Base-by-base conservation (phyloP, 306 rosid species). In the Pyrus betulifolia region DNA sequence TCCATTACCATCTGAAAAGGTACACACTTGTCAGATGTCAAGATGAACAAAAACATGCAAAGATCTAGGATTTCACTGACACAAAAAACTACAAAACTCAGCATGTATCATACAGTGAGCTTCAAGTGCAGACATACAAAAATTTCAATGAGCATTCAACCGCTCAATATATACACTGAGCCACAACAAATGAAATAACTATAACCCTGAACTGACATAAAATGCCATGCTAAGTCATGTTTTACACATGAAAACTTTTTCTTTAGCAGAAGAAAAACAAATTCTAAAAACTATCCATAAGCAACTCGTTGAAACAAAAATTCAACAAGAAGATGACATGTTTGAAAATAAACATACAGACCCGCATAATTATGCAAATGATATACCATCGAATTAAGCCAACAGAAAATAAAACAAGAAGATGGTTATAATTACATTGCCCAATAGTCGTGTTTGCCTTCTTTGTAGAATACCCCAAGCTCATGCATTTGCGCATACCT, bases 391-490 rank as follows among this genome's bases (percentile, higher is more conserved):
- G 45, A 12, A 17, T 27, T 18, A 59, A 22, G 42, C 58, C 38
- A 69, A 4, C 59, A 71, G 76, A 74, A 45, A 76, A 58, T 33
- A 22, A 76, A 74, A 79, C 67, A 22, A 42, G 38, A 74, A 80
- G 72, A 44, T 68, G 35, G 69, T 61, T 55, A 25, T 51, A 71
- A 44, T 82, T 87, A 90, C 98, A 94, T 79, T 94, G 98, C 77
- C 98, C 98, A 65, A 94, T 94, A 44, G 98, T 94, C 65, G 93
- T 86, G 76, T 92, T 86, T 23, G 96, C 73, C 91, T 94, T 94
- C 93, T 92, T 94, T 59, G 98, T 87, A 19, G 98, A 94, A 81
- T 90, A 94, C 19, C 96, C 98, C 90, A 94, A 83, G 88, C 98
- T 94, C 97, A 94, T 90, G 86, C 98, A 94, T 71, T 92, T 94